Conservation (phyloP, 2,329 filamentous ascomycete genomes). For the Fusarium nurragi region DNA sequence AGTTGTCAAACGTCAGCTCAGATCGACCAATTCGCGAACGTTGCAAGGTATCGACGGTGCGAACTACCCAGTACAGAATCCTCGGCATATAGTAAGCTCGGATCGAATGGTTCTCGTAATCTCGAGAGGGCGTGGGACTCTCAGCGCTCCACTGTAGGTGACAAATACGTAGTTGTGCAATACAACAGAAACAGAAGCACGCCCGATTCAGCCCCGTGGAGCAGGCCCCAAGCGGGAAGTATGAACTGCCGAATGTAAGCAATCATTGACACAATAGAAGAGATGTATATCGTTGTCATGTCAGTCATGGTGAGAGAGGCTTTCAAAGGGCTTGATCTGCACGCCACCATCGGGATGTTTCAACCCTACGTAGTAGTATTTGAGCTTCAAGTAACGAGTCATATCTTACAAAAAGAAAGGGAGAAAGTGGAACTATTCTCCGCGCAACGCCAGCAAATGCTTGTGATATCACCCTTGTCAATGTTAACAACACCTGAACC, state of each 20-base stretch:
- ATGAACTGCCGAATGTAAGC: constrained; percentile 21
- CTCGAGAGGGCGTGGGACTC: constrained; percentile 6
- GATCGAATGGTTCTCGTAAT: background rate
- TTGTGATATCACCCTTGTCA: constrained; percentile 16
- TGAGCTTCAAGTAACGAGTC: constrained; percentile 29
- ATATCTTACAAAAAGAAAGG: constrained; percentile 36
- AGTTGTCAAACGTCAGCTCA: constrained; percentile 2
- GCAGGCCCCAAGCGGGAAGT: constrained; percentile 28
- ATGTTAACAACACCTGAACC: background rate
- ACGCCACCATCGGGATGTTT: constrained; percentile 21
- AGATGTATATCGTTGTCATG: constrained; percentile 1
- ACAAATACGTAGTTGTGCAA: constrained; percentile 7
- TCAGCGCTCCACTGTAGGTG: constrained; percentile 9
- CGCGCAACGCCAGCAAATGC: constrained; percentile 39
- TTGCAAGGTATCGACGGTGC: background rate
- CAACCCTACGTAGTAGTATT: constrained; percentile 26
- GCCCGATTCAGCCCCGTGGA: constrained; percentile 10
- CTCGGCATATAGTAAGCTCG: constrained; percentile 11
- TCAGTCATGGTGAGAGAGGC: constrained; percentile 17
- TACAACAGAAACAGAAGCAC: constrained; percentile 21
- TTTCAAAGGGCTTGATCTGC: constrained; percentile 33
- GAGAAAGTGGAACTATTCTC: constrained; percentile 35
- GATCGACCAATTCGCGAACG: constrained; percentile 1
- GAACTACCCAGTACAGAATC: background rate
- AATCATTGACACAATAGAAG: constrained; percentile 16